Percentiles rank a stretch among this genome's conserved stretches.
phyloP scores from a whole-genome alignment of 2,329 filamentous ascomycete genomes.

The Phaeophleospora eucalypticola region DNA sequence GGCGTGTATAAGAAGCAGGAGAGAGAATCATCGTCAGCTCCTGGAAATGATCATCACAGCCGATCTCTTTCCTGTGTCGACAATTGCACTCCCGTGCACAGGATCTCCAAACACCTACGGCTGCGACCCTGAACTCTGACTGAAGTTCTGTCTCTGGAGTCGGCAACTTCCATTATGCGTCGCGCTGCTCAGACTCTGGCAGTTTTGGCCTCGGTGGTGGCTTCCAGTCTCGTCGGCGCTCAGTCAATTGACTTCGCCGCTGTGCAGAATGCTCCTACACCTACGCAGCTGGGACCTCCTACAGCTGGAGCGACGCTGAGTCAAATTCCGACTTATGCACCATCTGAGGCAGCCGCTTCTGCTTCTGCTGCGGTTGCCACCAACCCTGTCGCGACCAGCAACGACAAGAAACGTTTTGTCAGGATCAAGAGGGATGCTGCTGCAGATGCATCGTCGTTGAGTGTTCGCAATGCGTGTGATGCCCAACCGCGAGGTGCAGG shows the following conservation, averaged over 20 bases:
- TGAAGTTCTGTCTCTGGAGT: neutral
- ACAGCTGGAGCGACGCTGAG: slow-evolving; percentile 3
- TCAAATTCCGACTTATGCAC: slow-evolving; percentile 11
- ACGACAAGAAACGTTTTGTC: neutral
- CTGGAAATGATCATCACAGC: too few species aligned
- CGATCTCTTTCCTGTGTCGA: too few species aligned
- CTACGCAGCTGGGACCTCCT: slow-evolving; percentile 11
- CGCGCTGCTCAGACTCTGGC: neutral
- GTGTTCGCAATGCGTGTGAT: slow-evolving; percentile 16
- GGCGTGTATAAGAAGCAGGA: too few species aligned
- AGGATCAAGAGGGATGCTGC: neutral
- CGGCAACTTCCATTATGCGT: neutral
- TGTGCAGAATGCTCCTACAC: slow-evolving; percentile 12
- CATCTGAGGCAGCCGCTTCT: slow-evolving; percentile 9
- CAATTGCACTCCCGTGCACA: too few species aligned
- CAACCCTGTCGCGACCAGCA: slow-evolving; percentile 2
- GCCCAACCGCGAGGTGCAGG: slow-evolving; percentile 17
- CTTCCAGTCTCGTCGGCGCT: slow-evolving; percentile 15
- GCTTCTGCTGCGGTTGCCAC: slow-evolving; percentile 12
- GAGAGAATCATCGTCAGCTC: too few species aligned
- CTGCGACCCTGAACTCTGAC: too few species aligned
- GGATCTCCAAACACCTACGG: too few species aligned
- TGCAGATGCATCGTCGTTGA: neutral
- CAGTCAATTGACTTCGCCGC: slow-evolving; percentile 22
- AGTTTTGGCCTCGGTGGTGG: slow-evolving; percentile 7